Percentiles rank a stretch among this genome's conserved stretches.
phyloP scores from a whole-genome alignment of 2,329 filamentous ascomycete genomes.

The Pseudopyricularia javanii region DNA sequence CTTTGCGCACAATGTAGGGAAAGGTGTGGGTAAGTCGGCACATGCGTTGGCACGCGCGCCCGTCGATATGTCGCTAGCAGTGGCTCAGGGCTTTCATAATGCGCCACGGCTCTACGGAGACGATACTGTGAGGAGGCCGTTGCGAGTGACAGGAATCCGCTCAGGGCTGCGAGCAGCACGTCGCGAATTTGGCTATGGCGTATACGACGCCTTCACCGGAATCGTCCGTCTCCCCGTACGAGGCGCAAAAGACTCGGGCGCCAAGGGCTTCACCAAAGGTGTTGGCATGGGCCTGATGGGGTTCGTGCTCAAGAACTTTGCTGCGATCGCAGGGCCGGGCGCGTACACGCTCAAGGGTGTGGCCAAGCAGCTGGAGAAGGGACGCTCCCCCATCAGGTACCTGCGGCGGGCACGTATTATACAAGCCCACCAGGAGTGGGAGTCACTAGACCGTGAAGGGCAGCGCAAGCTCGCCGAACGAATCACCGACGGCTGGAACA shows the following conservation, averaged over 20 bases:
- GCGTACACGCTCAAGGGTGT: constrained; percentile 54
- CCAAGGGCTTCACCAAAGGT: constrained; percentile 34
- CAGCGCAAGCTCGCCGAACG: constrained; percentile 15
- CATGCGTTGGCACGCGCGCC: constrained; percentile 42
- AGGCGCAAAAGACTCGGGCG: constrained; percentile 40
- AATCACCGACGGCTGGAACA: constrained; percentile 26
- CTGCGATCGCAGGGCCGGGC: constrained; percentile 46
- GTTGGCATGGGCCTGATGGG: constrained; percentile 52
- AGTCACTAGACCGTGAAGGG: constrained; percentile 19
- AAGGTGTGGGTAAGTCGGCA: constrained; percentile 36
- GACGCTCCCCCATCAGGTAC: constrained; percentile 36
- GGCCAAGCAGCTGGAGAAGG: constrained; percentile 44
- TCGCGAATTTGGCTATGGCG: constrained; percentile 47
- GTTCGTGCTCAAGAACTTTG: constrained; percentile 51
- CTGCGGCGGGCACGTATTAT: constrained; percentile 45
- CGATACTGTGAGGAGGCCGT: constrained; percentile 51
- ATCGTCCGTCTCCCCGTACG: constrained; percentile 46
- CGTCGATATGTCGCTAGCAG: constrained; percentile 45
- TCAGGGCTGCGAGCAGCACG: constrained; percentile 51
- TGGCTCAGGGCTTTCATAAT: constrained; percentile 61
- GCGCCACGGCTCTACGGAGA: constrained; percentile 59
- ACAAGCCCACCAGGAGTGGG: constrained; percentile 39
- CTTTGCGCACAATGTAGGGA: constrained; percentile 36
- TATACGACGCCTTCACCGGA: constrained; percentile 55
- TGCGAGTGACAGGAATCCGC: constrained; percentile 50